phyloP scores from a whole-genome alignment of 164 flowering plant species.

The Houttuynia cordata region DNA sequence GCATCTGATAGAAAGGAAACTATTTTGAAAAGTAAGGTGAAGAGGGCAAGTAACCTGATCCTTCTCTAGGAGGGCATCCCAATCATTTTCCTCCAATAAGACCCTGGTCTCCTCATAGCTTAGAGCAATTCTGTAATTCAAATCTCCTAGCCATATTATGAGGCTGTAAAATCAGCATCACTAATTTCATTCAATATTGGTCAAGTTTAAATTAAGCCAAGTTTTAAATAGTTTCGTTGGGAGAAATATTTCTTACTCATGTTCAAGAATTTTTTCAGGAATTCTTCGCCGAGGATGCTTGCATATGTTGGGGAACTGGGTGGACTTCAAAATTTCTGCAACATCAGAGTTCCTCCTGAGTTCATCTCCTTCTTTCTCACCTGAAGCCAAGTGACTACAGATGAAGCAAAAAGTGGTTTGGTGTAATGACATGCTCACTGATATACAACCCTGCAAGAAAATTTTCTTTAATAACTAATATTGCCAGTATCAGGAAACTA shows the following conservation, averaged over 20 bases:
- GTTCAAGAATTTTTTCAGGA: slow-evolving; percentile 71
- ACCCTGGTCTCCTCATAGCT: slow-evolving; percentile 66
- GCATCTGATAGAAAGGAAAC: neutral
- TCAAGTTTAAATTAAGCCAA: neutral
- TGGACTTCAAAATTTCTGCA: slow-evolving; percentile 58
- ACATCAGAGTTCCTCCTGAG: slow-evolving; percentile 74
- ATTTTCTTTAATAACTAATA: neutral
- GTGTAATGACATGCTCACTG: slow-evolving; percentile 84
- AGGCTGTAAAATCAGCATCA: slow-evolving; percentile 36
- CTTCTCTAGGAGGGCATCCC: slow-evolving; percentile 66
- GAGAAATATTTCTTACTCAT: slow-evolving; percentile 43
- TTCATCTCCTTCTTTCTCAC: slow-evolving; percentile 96
- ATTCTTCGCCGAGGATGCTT: slow-evolving; percentile 26
- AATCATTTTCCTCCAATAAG: slow-evolving; percentile 69
- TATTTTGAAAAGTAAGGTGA: neutral
- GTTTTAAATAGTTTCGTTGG: neutral
- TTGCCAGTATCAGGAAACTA: too few relatives aligned
- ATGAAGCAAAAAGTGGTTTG: slow-evolving; percentile 87
- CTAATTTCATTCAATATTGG: neutral
- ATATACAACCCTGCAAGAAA: slow-evolving; percentile 74
- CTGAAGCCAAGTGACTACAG: slow-evolving; percentile 91
- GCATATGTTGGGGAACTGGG: slow-evolving; percentile 62
- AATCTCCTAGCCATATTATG: slow-evolving; percentile 86
- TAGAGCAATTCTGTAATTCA: slow-evolving; percentile 72
- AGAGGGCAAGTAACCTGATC: slow-evolving; percentile 61